Evolutionary conservation across 2,329 filamentous ascomycete species (phyloP), one percentile per base, ranked within the genome.

Genomic region (Clonostachys sp.): DNA sequence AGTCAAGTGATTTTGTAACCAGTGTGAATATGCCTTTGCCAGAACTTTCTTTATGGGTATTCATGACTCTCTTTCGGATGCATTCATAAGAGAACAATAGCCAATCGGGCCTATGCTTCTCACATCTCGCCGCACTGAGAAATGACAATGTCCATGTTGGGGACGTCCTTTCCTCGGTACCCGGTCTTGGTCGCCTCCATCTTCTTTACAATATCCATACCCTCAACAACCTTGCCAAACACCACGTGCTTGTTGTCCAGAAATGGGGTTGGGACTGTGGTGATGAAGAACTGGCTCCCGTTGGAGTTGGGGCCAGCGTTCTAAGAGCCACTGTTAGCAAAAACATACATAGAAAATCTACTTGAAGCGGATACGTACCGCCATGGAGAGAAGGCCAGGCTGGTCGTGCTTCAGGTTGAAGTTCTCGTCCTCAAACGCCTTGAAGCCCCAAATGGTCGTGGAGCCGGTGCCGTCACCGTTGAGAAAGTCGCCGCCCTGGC

Each of bases 251-350:
- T 97, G 61, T 80, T 81, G 68, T 97, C 87, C 24, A 99, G 73
- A 62, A 95, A 95, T 2, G 90, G 89, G 0, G 92, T 94, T 6
- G 87, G 77, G 3, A 87, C 87, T 0, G 89, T 94, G 3, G 91
- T 96, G 72, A 97, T 92, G 77, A 99, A 99, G 76, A 99, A 99
- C 63, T 97, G 94, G 50, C 84, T 91, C 36, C 94, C 94, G 66
- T 97, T 97, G 55, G 89, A 92, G 68, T 96, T 87, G 46, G 89
- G 87, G 1, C 92, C 92, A 30, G 88, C 87, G 64, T 96, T 96
- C 86, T 94, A 52, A 7, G 38, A 6, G 6, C 45, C 34, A 34
- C 44, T 17, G 45, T 51, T 42, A 12, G 20, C 43, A 24, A 17
- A 45, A 35, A 12, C 12, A 20, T 35, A 42, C 40, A 39, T 14